Evolutionary conservation across 371 early-diverging fungal genomes (phyloP).

Genomic region (Nematocida displodere): DNA sequence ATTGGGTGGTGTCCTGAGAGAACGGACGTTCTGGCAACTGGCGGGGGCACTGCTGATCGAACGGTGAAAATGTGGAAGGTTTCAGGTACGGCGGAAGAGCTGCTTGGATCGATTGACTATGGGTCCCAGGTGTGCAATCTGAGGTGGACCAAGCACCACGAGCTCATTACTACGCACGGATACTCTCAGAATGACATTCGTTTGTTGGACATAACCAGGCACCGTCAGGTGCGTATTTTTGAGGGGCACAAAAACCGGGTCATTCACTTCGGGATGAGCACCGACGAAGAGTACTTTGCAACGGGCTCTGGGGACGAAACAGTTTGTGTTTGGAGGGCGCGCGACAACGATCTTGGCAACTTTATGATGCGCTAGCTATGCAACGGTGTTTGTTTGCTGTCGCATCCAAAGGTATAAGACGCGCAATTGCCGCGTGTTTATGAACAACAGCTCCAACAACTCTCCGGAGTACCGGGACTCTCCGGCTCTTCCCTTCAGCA

Average conservation of each 20-base stretch:
- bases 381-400: conserved; percentile 41
- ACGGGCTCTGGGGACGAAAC: conserved; percentile 63
- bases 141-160: conserved; percentile 60
- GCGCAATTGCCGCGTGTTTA: not conserved
- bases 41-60: conserved; percentile 66
- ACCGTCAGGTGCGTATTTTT: conserved; percentile 42
- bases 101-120: conserved; percentile 54
- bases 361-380: conserved; percentile 28
- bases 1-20: conserved; percentile 56
- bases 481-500: conserved; percentile 50
- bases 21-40: conserved; percentile 56
- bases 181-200: conserved; percentile 66
- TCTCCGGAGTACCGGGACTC: too few relatives aligned
- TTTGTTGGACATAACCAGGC: conserved; percentile 36
- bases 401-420: conserved; percentile 29
- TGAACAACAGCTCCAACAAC: conserved; percentile 28
- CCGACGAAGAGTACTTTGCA: conserved; percentile 64
- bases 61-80: conserved; percentile 63
- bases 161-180: conserved; percentile 64
- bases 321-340: conserved; percentile 62
- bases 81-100: not conserved
- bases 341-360: conserved; percentile 35
- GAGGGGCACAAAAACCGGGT: conserved; percentile 64
- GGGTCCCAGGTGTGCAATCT: conserved; percentile 65
- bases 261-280: conserved; percentile 63